Conservation (phyloP, 306 rosid species). For the Lotus japonicus region DNA sequence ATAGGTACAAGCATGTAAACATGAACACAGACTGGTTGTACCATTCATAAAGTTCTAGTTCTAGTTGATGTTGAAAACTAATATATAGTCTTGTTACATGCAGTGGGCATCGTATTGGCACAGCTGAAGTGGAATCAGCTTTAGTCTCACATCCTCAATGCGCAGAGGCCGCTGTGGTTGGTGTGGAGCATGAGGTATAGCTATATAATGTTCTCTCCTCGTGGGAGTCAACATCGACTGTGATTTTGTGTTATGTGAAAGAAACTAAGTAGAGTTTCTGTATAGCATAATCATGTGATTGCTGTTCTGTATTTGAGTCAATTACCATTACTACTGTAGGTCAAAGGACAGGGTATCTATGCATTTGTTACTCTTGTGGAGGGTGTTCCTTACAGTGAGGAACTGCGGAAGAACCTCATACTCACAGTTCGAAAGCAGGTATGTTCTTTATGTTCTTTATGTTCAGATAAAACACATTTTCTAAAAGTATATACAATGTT, state of each 20-base stretch:
- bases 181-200: conserved; percentile 89
- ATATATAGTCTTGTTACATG: conserved; percentile 5
- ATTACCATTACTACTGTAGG: conserved; percentile 40
- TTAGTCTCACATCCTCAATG: conserved; percentile 86
- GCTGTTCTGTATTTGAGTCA: conserved; percentile 14
- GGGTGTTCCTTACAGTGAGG: conserved; percentile 85
- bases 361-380: conserved; percentile 90
- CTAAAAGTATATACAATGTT: neutral
- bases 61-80: conserved; percentile 8
- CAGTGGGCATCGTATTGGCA: conserved; percentile 99
- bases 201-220: neutral
- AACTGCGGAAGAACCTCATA: conserved; percentile 74
- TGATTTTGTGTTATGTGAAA: neutral
- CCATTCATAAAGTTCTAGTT: neutral
- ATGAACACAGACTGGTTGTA: neutral
- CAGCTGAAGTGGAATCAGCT: conserved; percentile 99
- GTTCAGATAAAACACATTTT: neutral
- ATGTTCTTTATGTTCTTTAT: conserved; percentile 25
- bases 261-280: neutral
- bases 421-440: conserved; percentile 85
- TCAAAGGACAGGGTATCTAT: conserved; percentile 93
- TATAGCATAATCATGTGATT: conserved; percentile 1
- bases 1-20: neutral
- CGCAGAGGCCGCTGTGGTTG: conserved; percentile 99
- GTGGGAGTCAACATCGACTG: neutral